Conservation (phyloP, 305 asterid species). For the Fraxinus albicans region DNA sequence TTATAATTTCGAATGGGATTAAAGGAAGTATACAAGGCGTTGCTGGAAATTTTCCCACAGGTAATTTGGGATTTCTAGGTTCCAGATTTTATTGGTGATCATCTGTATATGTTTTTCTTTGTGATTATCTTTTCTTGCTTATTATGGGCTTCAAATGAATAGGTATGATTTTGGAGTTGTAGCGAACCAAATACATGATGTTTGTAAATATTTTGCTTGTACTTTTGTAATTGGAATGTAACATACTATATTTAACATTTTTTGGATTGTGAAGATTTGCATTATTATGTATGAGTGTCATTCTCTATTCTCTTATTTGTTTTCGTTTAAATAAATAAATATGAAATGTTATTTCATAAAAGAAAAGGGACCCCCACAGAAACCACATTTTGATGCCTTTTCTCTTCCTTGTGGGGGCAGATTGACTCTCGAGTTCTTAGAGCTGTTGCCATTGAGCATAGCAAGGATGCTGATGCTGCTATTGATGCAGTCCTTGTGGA, state of each 20-base stretch:
- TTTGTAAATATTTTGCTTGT: not conserved
- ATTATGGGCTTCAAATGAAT: not conserved
- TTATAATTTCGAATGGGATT: slow-evolving; percentile 54
- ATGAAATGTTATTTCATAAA: not conserved
- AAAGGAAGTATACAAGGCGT: slow-evolving; percentile 37
- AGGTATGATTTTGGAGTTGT: not conserved
- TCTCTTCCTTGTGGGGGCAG: slow-evolving; percentile 31
- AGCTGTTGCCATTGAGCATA: slow-evolving; percentile 82
- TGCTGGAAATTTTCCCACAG: slow-evolving; percentile 76
- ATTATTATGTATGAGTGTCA: not conserved
- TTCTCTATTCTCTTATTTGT: not conserved
- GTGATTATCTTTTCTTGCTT: not conserved
- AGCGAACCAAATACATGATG: not conserved
- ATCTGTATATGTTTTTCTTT: not conserved
- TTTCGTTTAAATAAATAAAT: not conserved
- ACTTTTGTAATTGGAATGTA: not conserved
- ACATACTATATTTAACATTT: not conserved
- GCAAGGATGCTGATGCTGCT: slow-evolving; percentile 67
- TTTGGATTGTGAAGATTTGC: not conserved
- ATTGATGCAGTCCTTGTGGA: slow-evolving; percentile 65
- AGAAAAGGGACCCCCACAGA: not conserved
- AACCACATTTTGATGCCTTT: slow-evolving; percentile 4
- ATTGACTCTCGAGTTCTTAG: slow-evolving; percentile 70
- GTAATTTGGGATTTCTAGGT: slow-evolving; percentile 33
- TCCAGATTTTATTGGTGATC: not conserved